Base-by-base conservation (phyloP, 176 grass and related monocot genomes). In the Poa annua region DNA sequence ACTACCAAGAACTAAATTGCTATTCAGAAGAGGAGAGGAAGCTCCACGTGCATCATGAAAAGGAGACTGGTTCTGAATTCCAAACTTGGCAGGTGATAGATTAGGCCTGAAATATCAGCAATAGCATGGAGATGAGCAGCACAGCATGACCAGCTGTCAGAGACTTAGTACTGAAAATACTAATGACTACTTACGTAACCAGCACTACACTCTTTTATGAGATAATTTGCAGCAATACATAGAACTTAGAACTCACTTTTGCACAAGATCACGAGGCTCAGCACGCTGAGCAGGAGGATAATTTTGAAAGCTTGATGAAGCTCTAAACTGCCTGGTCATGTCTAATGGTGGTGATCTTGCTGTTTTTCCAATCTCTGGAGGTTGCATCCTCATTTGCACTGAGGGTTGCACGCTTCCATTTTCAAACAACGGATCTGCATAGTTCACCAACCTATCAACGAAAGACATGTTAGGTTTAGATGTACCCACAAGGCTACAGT, bases 401-500 rank as follows among this genome's bases (percentile, higher is more conserved):
- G 80, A 83, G 66, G 80, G 54, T 53, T 76, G 76, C 24, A 16
- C 63, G 42, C 49, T 79, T 79, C 67, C 84, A 75, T 79, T 86
- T 90, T 86, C 88, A 83, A 90, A 86, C 39, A 90, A 75, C 66
- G 80, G 80, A 14, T 86, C 84, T 67, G 80, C 56, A 79, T 86
- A 90, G n/a, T 79, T 83, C 56, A 90, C 80, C 50, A 90, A 64
- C 84, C 84, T 90, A 81, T 79, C 32, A 51, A 79, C 61, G 81
- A 56, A 66, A 83, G 22, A 86, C 38, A 49, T 4, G 21, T 90
- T n/a, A 86, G 59, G 48, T 79, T 79, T 72, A 49, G 66, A 19
- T 49, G 47, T 26, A 48, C 78, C 16, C 47, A 81, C 25, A 64
- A 53, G 35, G 41, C 42, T 38, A 86, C 51, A 53, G 68, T 48